Conservation (phyloP, 495 filamentous ascomycete genomes). For the Penicillium antarcticum region DNA sequence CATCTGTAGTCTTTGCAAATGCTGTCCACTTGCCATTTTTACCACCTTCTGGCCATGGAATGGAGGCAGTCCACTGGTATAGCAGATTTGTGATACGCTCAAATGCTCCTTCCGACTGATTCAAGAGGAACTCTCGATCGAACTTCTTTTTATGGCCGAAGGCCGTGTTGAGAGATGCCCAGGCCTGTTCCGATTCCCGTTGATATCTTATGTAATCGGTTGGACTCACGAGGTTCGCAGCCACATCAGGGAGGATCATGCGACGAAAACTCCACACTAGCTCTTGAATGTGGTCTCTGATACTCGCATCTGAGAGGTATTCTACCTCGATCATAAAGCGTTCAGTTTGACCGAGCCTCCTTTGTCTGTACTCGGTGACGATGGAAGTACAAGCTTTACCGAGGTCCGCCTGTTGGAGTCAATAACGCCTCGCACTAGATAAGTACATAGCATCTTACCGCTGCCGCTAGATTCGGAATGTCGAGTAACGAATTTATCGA, state of each 20-base stretch:
- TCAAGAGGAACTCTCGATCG: conserved; percentile 9
- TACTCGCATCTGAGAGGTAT: conserved; percentile 15
- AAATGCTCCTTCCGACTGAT: conserved; percentile 15
- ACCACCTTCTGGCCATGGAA: conserved; percentile 19
- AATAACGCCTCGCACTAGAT: background rate
- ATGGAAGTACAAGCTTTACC: conserved; percentile 21
- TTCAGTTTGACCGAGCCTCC: conserved; percentile 9
- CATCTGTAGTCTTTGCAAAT: conserved; percentile 21
- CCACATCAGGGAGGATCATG: conserved; percentile 14
- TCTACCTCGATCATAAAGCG: conserved; percentile 23
- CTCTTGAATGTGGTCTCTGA: conserved; percentile 19
- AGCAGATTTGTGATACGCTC: conserved; percentile 4
- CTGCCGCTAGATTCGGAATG: conserved; percentile 21
- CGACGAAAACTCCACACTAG: conserved; percentile 24
- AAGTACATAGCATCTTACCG: conserved; percentile 7
- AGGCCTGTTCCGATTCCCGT: conserved; percentile 7
- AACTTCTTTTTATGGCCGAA: conserved; percentile 15
- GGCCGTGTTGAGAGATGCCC: conserved; percentile 19
- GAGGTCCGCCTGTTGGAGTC: conserved; percentile 12
- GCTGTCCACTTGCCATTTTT: conserved; percentile 20
- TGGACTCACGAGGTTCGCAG: conserved; percentile 3
- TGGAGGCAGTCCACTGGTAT: conserved; percentile 10
- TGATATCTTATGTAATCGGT: conserved; percentile 10
- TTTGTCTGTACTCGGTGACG: conserved; percentile 25
- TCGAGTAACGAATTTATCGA: conserved; percentile 24